Base-by-base conservation (phyloP, 371 early-diverging fungal species). In the Blastocladiella emersonii region DNA sequence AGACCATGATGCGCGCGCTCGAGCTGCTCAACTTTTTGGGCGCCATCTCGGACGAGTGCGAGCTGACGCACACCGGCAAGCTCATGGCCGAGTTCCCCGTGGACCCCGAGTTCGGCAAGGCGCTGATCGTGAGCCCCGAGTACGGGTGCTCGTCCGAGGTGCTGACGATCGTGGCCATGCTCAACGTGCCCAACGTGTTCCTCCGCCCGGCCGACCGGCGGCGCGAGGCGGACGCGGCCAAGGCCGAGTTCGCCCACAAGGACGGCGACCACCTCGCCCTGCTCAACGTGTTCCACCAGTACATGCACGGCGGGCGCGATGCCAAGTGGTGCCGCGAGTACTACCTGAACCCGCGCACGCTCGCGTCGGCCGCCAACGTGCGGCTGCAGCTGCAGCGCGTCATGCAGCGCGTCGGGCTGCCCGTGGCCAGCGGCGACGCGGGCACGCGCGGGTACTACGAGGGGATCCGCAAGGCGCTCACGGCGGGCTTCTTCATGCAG, bases 401-500 rank as follows among this genome's bases (percentile, higher is more conserved):
- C 37, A 89, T 95, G 87, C 84, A 85, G 61, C 81, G 87, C 27
- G 68, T 78, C 49, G 84, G 86, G 48, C 62, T 93, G 13, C 82
- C 83, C 35, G 64, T 92, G 55, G 72, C 85, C 10, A 86, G 87
- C 0, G 86, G 86, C 34, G 71, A 79, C n/a, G 88, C 88, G 69
- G 84, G 84, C 45, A 83, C 85, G 65, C 75, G 80, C 62, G 70
- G 76, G 15, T 93, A 90, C 57, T 93, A 91, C 69, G 74, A 72
- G 32, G 90, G 88, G 57, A 93, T 97, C 63, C 82, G 95, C 63
- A 81, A 82, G 69, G 93, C 96, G 1, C 72, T 98, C 65, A 72
- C 84, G 0, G 75, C 89, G 19, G 97, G 97, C 27, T 95, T 87
- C 79, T 97, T 95, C 71, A 97, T 96, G 98, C 95, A 96, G 71